phyloP scores from a whole-genome alignment of 208 protist species.

The Leishmania gerbilli region DNA sequence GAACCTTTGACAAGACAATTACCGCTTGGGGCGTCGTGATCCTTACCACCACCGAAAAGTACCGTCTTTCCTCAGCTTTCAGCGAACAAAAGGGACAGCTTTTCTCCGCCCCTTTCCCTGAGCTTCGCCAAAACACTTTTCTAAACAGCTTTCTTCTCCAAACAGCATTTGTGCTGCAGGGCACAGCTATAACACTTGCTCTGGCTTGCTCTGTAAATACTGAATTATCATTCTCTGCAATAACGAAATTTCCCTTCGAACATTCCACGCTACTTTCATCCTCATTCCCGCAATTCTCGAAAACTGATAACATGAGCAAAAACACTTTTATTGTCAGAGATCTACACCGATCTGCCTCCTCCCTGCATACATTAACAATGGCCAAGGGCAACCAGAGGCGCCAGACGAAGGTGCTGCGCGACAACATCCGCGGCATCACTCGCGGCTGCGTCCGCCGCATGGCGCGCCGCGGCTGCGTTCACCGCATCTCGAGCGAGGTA shows the following conservation, averaged over 20 bases:
- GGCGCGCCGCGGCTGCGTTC: constrained; percentile 78
- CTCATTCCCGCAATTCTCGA: not conserved
- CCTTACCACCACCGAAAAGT: no score
- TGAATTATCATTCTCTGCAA: not conserved
- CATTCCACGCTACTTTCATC: not conserved
- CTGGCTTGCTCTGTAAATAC: not conserved
- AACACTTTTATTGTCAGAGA: not conserved
- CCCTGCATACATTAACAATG: not conserved
- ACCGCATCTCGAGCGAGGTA: constrained; percentile 80
- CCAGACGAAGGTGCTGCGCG: not conserved
- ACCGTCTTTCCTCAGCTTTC: no score
- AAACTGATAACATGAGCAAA: not conserved
- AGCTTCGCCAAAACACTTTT: no score
- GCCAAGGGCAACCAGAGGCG: not conserved
- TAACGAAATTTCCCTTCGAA: not conserved
- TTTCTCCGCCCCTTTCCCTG: no score
- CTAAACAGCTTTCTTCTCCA: no score
- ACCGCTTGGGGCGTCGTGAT: no score
- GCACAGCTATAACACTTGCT: no score
- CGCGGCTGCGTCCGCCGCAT: constrained; percentile 86
- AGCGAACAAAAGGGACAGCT: no score
- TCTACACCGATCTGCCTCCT: no score
- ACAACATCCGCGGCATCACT: constrained; percentile 33
- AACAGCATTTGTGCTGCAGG: no score
- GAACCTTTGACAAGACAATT: no score